Evolutionary conservation across 495 filamentous ascomycete species (phyloP), one percentile per base, ranked within the genome.

Genomic region (Penicillium egyptiacum): DNA sequence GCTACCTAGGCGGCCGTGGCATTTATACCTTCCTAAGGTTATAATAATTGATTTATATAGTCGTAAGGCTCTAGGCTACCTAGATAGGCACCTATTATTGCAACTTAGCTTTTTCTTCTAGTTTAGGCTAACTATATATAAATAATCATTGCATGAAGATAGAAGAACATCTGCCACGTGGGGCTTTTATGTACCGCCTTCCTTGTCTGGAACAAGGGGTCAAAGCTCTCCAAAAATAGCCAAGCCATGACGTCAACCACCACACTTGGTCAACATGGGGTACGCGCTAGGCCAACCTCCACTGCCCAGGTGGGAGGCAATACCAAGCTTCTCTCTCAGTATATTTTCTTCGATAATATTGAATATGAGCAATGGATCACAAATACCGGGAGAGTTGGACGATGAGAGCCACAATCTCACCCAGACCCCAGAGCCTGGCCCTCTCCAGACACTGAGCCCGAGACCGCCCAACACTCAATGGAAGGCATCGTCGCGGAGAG

Each of bases 31-130:
- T n/a, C n/a, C n/a, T n/a, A n/a, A n/a, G n/a, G n/a, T n/a, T n/a
- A n/a, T n/a, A n/a, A n/a, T n/a, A n/a, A n/a, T n/a, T n/a, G n/a
- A n/a, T n/a, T n/a, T n/a, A n/a, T n/a, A n/a, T n/a, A n/a, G n/a
- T n/a, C n/a, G n/a, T n/a, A n/a, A n/a, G n/a, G n/a, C n/a, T n/a
- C n/a, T n/a, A n/a, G n/a, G n/a, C n/a, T n/a, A n/a, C n/a, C n/a
- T n/a, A n/a, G n/a, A n/a, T n/a, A n/a, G n/a, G n/a, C n/a, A n/a
- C n/a, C n/a, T n/a, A n/a, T n/a, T n/a, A n/a, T n/a, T n/a, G n/a
- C n/a, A n/a, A n/a, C n/a, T n/a, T n/a, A 73, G 70, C 73, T 70
- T 70, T 67, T 65, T 56, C 57, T 69, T 71, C 66, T 25, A n/a
- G n/a, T n/a, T n/a, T n/a, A n/a, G n/a, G n/a, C n/a, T n/a, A n/a